Evolutionary conservation across 2,329 filamentous ascomycete species (phyloP).

Genomic region (Aspergillus vadensis): DNA sequence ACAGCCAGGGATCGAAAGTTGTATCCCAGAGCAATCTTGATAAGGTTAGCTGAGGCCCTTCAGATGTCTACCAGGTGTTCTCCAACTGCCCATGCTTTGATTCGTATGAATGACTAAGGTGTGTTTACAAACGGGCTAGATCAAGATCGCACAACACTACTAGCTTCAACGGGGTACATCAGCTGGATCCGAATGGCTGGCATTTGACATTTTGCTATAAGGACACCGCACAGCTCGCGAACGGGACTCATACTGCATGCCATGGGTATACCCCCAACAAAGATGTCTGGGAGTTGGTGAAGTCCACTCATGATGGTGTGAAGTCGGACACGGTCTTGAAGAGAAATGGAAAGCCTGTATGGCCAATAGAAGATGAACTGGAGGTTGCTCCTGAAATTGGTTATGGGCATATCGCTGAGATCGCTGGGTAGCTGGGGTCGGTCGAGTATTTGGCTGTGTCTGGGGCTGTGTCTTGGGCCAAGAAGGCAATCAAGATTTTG

Average conservation of each 20-base stretch:
- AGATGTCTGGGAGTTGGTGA: background rate
- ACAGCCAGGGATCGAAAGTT: conserved; percentile 24
- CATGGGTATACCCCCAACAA: background rate
- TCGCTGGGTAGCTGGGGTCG: no score
- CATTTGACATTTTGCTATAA: conserved; percentile 26
- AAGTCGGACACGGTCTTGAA: background rate
- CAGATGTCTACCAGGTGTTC: no score
- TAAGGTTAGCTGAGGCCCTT: no score
- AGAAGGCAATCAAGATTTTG: no score
- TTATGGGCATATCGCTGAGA: background rate
- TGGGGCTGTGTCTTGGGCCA: no score
- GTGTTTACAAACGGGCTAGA: no score
- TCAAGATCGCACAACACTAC: conserved; percentile 16
- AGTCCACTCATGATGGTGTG: background rate
- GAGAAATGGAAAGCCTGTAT: background rate
- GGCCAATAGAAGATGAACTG: background rate
- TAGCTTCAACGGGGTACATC: conserved; percentile 21
- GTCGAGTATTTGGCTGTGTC: no score
- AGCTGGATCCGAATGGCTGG: conserved; percentile 21
- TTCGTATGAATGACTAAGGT: no score
- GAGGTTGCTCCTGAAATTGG: background rate
- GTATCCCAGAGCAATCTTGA: conserved; percentile 23
- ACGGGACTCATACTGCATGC: background rate
- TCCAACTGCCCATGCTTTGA: no score
- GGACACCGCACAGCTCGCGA: conserved; percentile 18